These are phyloP conservation scores for Xylariaceae sp. DNA, from an alignment of 2,329 filamentous ascomycete genomes.

Conservation along the genomic window DNA sequence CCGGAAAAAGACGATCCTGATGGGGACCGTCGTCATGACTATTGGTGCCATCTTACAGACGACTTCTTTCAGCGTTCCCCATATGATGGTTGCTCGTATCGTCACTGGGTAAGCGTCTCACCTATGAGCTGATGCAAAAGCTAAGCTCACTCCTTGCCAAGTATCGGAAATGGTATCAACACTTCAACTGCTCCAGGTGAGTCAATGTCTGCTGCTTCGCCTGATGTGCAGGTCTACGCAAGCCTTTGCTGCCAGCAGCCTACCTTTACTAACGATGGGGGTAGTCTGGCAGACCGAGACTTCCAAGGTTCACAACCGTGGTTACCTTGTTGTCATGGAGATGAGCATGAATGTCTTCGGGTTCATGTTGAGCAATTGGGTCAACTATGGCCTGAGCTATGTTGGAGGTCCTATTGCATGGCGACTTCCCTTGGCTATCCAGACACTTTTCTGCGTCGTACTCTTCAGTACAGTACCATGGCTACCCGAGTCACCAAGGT, in stretches of 20 bases:
- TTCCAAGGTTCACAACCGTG: constrained; percentile 27
- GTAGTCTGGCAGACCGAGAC: constrained; percentile 35
- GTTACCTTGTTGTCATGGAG: constrained; percentile 30
- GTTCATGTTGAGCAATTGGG: constrained; percentile 30
- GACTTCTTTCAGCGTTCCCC: constrained; percentile 30
- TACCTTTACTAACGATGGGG: too few relatives aligned
- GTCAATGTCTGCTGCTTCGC: too few relatives aligned
- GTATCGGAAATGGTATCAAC: constrained; percentile 43
- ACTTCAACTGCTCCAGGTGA: constrained; percentile 29
- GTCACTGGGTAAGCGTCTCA: constrained; percentile 36
- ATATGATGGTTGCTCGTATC: constrained; percentile 42
- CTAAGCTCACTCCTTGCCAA: constrained; percentile 9
- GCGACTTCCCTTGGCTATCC: constrained; percentile 40
- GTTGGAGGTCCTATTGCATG: constrained; percentile 31
- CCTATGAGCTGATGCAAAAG: too few relatives aligned
- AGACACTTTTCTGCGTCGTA: constrained; percentile 32
- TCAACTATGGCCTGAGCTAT: constrained; percentile 31
- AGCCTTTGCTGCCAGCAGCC: too few relatives aligned
- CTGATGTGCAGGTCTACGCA: too few relatives aligned
- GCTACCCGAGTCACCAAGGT: constrained; percentile 30
- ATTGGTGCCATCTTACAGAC: constrained; percentile 29
- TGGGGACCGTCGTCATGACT: constrained; percentile 42
- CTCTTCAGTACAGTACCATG: constrained; percentile 27
- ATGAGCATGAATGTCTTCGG: constrained; percentile 30
- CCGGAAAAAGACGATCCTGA: constrained; percentile 40